Conservation (phyloP, 2,329 filamentous ascomycete species). For the Fusarium dlaminii region DNA sequence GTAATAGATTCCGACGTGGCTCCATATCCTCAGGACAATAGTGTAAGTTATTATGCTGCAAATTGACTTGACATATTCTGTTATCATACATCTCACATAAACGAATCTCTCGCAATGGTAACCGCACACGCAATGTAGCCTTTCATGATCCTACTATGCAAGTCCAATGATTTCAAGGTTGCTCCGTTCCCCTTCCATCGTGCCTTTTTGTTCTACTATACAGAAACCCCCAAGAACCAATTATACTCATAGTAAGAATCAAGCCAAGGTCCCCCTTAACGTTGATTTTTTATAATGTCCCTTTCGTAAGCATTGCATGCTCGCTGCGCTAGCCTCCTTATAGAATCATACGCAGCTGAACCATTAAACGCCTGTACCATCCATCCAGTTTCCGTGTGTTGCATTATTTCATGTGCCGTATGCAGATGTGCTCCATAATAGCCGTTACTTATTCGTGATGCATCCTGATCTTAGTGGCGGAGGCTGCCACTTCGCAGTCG, state of each 20-base stretch:
- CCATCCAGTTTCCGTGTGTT: conserved; percentile 12
- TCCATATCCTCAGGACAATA: not conserved
- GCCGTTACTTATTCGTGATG: conserved; percentile 28
- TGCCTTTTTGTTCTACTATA: conserved; percentile 38
- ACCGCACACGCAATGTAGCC: conserved; percentile 9
- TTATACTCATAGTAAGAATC: conserved; percentile 14
- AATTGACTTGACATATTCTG: not conserved
- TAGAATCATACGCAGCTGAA: conserved; percentile 20
- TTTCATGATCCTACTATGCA: conserved; percentile 25
- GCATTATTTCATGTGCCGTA: conserved; percentile 25
- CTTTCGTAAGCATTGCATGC: conserved; percentile 32
- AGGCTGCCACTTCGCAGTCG: conserved; percentile 48
- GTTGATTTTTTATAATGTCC: conserved; percentile 28
- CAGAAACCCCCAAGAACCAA: conserved; percentile 24
- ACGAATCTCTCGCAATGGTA: not conserved
- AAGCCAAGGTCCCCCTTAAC: not conserved
- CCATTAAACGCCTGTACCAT: conserved; percentile 33
- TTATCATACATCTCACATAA: not conserved
- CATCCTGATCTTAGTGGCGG: conserved; percentile 21
- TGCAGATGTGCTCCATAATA: conserved; percentile 32
- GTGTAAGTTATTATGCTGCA: not conserved
- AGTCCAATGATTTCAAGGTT: conserved; percentile 21
- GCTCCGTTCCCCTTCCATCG: not conserved
- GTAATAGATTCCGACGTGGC: not conserved
- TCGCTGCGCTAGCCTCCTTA: conserved; percentile 17